Percentiles rank a stretch among this genome's conserved stretches.
Conservation (phyloP, 2,329 filamentous ascomycete genomes). For the Colletotrichum navitas region DNA sequence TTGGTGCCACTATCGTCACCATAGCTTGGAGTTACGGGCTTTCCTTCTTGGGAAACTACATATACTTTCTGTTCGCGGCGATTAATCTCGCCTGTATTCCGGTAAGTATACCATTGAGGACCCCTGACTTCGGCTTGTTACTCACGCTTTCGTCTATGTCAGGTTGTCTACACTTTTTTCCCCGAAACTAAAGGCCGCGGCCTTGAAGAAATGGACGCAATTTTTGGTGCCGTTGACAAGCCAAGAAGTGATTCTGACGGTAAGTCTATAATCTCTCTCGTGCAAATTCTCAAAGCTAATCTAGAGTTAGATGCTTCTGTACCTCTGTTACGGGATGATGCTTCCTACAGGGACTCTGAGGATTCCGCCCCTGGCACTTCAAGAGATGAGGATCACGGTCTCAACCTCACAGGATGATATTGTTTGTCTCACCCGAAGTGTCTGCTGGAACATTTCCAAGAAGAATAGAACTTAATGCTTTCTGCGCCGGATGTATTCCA, state of each 20-base stretch:
- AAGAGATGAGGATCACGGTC: neutral
- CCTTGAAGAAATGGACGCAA: slow-evolving; percentile 59
- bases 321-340: slow-evolving; percentile 18
- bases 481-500: neutral
- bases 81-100: slow-evolving; percentile 63
- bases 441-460: neutral
- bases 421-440: neutral
- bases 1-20: slow-evolving; percentile 66
- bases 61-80: slow-evolving; percentile 70
- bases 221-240: slow-evolving; percentile 51
- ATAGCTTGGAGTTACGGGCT: slow-evolving; percentile 69
- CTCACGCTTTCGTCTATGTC: neutral
- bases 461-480: neutral
- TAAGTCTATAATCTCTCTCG: neutral
- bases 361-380: neutral
- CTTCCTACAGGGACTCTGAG: slow-evolving; percentile 1
- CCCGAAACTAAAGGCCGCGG: slow-evolving; percentile 59
- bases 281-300: neutral
- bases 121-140: no score
- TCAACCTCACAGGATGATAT: neutral
- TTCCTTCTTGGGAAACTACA: slow-evolving; percentile 60
- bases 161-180: slow-evolving; percentile 58
- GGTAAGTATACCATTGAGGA: slow-evolving; percentile 45
- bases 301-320: neutral
- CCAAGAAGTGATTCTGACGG: slow-evolving; percentile 7